Evolutionary conservation across 2,329 filamentous ascomycete species (phyloP).

Genomic region (Fusarium papillatum): DNA sequence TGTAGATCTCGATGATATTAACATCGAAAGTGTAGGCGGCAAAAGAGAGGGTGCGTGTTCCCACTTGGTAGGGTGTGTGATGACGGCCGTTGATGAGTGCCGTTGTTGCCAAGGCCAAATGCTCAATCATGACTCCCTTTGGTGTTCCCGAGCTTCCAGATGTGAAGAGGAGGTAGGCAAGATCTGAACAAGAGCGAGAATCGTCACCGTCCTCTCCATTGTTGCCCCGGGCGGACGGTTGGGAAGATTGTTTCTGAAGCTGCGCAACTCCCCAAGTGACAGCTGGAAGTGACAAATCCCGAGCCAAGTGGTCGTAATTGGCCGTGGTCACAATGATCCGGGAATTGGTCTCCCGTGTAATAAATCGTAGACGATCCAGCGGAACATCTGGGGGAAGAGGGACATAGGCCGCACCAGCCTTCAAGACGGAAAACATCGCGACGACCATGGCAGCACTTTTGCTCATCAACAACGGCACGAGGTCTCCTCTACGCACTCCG

Average conservation of each 20-base stretch:
- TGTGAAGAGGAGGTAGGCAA: background rate
- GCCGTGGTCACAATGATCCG: background rate
- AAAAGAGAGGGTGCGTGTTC: background rate
- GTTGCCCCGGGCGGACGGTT: background rate
- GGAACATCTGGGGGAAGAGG: background rate
- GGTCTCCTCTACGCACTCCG: background rate
- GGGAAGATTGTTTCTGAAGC: background rate
- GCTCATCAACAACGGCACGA: background rate
- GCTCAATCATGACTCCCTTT: conserved; percentile 5
- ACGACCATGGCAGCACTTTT: background rate
- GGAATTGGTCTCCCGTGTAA: background rate
- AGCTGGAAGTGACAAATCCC: background rate
- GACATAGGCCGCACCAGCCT: background rate
- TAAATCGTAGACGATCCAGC: background rate
- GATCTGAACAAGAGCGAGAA: background rate
- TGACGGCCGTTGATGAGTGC: background rate
- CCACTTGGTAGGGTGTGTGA: background rate
- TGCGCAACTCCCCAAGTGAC: background rate
- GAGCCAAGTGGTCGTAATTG: background rate
- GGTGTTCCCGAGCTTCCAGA: conserved; percentile 3
- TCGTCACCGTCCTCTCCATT: too few species aligned
- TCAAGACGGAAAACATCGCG: background rate
- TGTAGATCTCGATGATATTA: background rate
- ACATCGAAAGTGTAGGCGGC: background rate
- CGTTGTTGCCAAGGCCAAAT: background rate